Evolutionary conservation across 441 rosid species (phyloP), one percentile per base, ranked within the genome.

Genomic region (Syzygium syzygioides): DNA sequence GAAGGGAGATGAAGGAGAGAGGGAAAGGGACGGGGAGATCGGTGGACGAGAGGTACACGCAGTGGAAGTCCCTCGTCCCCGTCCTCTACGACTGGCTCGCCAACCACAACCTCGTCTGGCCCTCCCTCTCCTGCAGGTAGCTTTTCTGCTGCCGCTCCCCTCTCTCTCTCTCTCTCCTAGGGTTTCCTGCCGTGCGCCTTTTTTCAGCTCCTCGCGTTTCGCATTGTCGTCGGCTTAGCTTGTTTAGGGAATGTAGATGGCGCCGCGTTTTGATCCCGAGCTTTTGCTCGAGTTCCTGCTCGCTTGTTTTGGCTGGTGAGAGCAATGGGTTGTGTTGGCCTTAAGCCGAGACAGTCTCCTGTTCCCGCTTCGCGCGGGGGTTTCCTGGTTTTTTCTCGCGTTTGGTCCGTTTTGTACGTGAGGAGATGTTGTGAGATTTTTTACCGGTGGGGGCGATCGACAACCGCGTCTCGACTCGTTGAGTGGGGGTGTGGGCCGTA

Each of bases 71-170:
- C 14, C 87, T 90, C 54, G 89, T 90, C 60, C 91, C 91, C 8
- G 89, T 89, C 55, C 91, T 89, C 85, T 89, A 89, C 86, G 91
- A 89, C 86, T 89, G 91, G 91, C 91, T 90, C 64, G 91, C 91
- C 53, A 90, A 90, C 87, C 91, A 90, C 89, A 90, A 90, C 91
- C 91, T 90, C 87, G 89, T 90, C 60, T 90, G 91, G 91, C 91
- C 91, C 7, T 90, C 91, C n/a, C 89, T 90, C 64, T 90, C 91
- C 56, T 90, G 91, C 66, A 86, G 91, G 91, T 90, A 7, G 48
- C 41, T 37, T 37, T 37, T 9, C 7, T 45, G 48, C 48, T 37
- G 48, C 7, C 7, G 48, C 48, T 45, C 9, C 8, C 54, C 66
- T 68, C 4, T 66, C 60, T 45, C 55, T 9, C 8, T 60, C 66